A percentile compares a stretch with the other conserved stretches of the same genome.
Conservation (phyloP, 2,329 filamentous ascomycete species). For the Massarina eburnea region DNA sequence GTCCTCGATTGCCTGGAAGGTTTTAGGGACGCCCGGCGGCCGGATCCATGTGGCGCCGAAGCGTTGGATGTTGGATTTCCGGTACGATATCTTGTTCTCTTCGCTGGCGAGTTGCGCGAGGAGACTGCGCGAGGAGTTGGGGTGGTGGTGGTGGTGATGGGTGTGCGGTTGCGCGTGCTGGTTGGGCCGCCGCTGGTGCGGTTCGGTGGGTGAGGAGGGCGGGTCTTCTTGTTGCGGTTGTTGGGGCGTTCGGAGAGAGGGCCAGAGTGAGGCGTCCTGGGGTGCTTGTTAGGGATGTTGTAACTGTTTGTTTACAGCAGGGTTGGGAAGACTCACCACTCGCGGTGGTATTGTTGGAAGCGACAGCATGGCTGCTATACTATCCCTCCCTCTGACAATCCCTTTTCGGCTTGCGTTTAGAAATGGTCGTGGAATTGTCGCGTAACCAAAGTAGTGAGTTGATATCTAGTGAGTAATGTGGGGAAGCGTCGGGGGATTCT, state of each 20-base stretch:
- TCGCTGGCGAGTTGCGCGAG: slow-evolving; percentile 73
- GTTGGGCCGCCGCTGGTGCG: neutral
- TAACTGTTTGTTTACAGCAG: neutral
- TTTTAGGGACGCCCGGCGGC: slow-evolving; percentile 85
- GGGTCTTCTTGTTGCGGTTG: slow-evolving; percentile 3
- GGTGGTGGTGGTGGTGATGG: slow-evolving; percentile 20
- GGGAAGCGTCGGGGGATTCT: neutral
- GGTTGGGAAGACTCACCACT: slow-evolving; percentile 2
- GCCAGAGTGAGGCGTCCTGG: slow-evolving; percentile 12
- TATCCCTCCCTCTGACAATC: neutral
- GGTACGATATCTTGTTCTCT: slow-evolving; percentile 73
- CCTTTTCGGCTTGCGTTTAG: neutral
- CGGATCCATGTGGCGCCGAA: slow-evolving; percentile 91
- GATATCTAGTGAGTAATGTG: too few species aligned
- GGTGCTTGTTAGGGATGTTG: neutral
- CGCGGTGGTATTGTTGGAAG: slow-evolving; percentile 6
- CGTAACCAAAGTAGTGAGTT: neutral
- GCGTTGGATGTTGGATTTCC: slow-evolving; percentile 78
- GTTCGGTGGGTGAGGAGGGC: neutral
- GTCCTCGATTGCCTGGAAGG: slow-evolving; percentile 84
- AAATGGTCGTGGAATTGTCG: neutral
- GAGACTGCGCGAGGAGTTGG: slow-evolving; percentile 54
- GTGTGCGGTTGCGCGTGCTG: slow-evolving; percentile 11
- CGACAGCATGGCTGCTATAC: slow-evolving; percentile 3
- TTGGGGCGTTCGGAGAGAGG: slow-evolving; percentile 6